phyloP scores from a whole-genome alignment of 257 asterid species.

The Hygrophila difformis region DNA sequence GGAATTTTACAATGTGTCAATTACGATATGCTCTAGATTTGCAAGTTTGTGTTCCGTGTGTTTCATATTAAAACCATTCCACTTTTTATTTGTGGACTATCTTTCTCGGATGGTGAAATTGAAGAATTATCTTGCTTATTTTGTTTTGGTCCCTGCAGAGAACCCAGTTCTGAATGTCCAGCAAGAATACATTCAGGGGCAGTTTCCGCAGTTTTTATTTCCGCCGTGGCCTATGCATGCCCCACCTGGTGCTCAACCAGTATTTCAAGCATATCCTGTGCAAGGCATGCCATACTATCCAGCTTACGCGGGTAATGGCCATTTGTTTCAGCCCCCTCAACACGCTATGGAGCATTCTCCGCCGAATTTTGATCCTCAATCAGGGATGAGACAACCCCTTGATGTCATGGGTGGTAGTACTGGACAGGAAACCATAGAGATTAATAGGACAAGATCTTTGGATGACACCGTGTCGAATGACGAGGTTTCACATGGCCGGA shows the following conservation, averaged over 20 bases:
- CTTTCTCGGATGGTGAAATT: no score
- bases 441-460: constrained; percentile 21
- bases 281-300: constrained; percentile 93
- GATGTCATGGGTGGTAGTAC: constrained; percentile 42
- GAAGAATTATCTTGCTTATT: not conserved
- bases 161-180: constrained; percentile 42
- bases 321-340: constrained; percentile 56
- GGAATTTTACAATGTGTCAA: no score
- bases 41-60: no score
- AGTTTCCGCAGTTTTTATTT: constrained; percentile 59
- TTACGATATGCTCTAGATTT: no score
- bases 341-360: constrained; percentile 48
- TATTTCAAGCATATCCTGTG: constrained; percentile 72
- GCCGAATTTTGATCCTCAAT: constrained; percentile 26
- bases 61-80: not conserved
- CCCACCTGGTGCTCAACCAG: constrained; percentile 52
- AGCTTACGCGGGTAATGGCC: constrained; percentile 51
- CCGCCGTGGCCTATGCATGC: constrained; percentile 81
- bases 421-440: constrained; percentile 34
- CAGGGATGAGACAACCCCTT: constrained; percentile 37
- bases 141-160: constrained; percentile 29
- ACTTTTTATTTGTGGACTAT: not conserved
- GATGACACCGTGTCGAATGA: constrained; percentile 29
- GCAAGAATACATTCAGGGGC: constrained; percentile 66
- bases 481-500: constrained; percentile 36